Evolutionary conservation across 2,329 filamentous ascomycete species (phyloP).

Genomic region (Lecanicillium sp.): DNA sequence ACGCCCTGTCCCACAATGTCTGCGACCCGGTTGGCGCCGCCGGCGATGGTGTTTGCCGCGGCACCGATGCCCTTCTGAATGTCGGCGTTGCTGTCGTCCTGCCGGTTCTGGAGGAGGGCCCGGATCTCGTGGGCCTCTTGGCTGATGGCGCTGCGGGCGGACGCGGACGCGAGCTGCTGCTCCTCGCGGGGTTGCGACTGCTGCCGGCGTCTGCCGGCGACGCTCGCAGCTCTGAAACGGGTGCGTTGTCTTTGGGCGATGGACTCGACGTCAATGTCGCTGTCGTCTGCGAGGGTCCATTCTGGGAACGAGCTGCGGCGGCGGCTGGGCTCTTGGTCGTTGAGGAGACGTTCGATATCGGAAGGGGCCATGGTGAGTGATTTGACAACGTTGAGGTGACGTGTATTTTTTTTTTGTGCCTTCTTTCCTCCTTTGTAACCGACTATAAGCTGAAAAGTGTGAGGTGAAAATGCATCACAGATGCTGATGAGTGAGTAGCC

Average conservation of each 20-base stretch:
- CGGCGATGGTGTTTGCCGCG: not conserved
- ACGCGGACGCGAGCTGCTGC: not conserved
- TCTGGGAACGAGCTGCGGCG: not conserved
- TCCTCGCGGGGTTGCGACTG: not conserved
- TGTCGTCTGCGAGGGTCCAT: conserved; percentile 10
- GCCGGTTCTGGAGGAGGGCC: conserved; percentile 1
- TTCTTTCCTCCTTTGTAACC: not conserved
- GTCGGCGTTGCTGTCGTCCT: not conserved
- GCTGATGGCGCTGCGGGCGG: not conserved
- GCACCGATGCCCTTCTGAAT: not conserved
- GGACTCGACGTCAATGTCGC: conserved; percentile 10
- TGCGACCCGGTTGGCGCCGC: not conserved
- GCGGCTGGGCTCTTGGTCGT: not conserved
- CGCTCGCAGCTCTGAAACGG: conserved; percentile 9
- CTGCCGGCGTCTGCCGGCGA: conserved; percentile 1
- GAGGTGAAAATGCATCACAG: conserved; percentile 8
- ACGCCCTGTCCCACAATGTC: not conserved
- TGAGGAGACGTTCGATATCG: not conserved
- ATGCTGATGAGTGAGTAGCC: not conserved
- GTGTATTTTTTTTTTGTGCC: too few relatives aligned
- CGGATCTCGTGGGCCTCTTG: conserved; percentile 7
- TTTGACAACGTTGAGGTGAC: too few relatives aligned
- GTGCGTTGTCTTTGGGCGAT: conserved; percentile 1
- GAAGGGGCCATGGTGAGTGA: conserved; percentile 6
- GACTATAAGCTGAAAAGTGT: not conserved